These are phyloP conservation scores for Eragrostis tef DNA, from an alignment of 202 grass and related monocot genomes.

Conservation along the genomic window DNA sequence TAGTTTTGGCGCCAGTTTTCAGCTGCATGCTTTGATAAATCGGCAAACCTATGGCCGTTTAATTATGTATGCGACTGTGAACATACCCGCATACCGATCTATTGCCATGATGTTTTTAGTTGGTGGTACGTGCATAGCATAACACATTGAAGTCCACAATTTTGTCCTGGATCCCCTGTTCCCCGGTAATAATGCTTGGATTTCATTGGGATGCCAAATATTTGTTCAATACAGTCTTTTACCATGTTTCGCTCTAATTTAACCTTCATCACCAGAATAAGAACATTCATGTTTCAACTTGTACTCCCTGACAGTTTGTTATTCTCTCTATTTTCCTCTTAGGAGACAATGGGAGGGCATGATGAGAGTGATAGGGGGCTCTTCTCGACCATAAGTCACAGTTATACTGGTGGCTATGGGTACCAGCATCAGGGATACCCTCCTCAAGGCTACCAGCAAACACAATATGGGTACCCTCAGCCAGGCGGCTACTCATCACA, in stretches of 20 bases:
- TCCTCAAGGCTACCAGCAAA: slow-evolving; percentile 56
- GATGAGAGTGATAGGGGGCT: slow-evolving; percentile 58
- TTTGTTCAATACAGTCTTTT: background rate
- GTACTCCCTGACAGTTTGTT: background rate
- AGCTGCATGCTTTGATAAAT: too few species aligned
- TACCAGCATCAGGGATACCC: slow-evolving; percentile 64
- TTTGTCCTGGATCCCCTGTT: too few species aligned
- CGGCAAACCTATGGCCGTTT: too few species aligned
- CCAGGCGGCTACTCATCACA: slow-evolving; percentile 39
- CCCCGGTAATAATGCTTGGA: too few species aligned
- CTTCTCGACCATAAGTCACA: slow-evolving; percentile 54
- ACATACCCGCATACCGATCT: too few species aligned
- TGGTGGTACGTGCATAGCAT: too few species aligned
- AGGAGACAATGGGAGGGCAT: slow-evolving; percentile 59
- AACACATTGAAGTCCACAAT: too few species aligned
- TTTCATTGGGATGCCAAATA: too few species aligned
- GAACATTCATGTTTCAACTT: background rate
- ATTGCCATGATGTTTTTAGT: too few species aligned
- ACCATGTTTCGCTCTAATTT: too few species aligned
- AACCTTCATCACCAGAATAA: background rate
- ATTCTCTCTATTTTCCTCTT: background rate
- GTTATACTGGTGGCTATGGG: slow-evolving; percentile 42
- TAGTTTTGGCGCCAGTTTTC: too few species aligned
- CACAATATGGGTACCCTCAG: slow-evolving; percentile 38
- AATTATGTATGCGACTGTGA: too few species aligned